phyloP scores from a whole-genome alignment of 768 basidiomycete genomes.

The Kwoniella sp. region DNA sequence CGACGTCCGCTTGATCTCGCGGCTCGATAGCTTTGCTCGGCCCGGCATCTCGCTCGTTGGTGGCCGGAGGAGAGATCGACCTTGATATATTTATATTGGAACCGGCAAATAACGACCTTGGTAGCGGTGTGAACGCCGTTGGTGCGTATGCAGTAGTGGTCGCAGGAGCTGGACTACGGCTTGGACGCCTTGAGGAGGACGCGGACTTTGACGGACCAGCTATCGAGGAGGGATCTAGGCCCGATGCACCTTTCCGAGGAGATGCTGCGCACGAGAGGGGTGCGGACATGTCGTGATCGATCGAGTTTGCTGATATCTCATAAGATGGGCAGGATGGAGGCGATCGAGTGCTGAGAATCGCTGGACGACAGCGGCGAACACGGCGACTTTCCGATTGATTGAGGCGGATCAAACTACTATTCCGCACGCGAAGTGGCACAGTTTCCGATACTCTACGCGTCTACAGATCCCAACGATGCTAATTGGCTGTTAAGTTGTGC shows the following conservation, averaged over 20 bases:
- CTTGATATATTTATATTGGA: not conserved
- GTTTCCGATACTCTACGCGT: too few relatives aligned
- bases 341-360: too few relatives aligned
- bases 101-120: slow-evolving; percentile 18
- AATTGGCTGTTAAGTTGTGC: too few relatives aligned
- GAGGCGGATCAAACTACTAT: too few relatives aligned
- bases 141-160: not conserved
- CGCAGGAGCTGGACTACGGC: not conserved
- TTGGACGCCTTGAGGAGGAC: slow-evolving; percentile 4
- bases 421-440: too few relatives aligned
- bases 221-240: not conserved
- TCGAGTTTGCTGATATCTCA: too few relatives aligned
- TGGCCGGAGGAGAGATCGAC: slow-evolving; percentile 11
- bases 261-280: too few relatives aligned
- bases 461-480: too few relatives aligned
- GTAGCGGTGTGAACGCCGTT: slow-evolving; percentile 23
- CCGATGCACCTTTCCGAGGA: not conserved
- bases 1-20: not conserved
- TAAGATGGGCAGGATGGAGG: too few relatives aligned
- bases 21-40: slow-evolving; percentile 2
- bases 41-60: not conserved
- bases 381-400: too few relatives aligned
- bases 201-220: not conserved
- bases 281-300: too few relatives aligned
- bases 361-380: too few relatives aligned